phyloP scores from a whole-genome alignment of 2,329 filamentous ascomycete genomes.

The Periglandula ipomoeae region DNA sequence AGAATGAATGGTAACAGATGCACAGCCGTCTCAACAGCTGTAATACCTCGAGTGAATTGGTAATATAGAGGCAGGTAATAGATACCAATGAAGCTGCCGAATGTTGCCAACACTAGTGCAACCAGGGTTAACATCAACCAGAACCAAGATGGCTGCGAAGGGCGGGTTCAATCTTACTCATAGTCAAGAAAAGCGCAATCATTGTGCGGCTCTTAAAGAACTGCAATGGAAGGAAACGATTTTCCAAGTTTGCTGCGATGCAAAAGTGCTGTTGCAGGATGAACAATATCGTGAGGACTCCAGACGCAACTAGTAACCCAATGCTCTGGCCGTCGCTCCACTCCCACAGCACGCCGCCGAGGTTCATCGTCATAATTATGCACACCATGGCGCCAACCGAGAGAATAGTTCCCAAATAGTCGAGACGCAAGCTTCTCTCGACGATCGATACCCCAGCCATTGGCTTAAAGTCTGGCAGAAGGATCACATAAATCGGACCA shows the following conservation, averaged over 20 bases:
- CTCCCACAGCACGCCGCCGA: slow-evolving; percentile 36
- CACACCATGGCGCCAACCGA: slow-evolving; percentile 28
- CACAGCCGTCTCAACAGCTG: slow-evolving; percentile 27
- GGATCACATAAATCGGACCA: background rate
- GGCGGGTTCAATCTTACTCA: too few relatives aligned
- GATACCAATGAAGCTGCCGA: slow-evolving; percentile 20
- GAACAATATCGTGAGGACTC: slow-evolving; percentile 29
- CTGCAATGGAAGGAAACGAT: slow-evolving; percentile 36
- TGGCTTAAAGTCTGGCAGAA: background rate
- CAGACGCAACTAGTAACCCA: slow-evolving; percentile 32
- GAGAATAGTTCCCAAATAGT: slow-evolving; percentile 34
- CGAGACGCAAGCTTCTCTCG: slow-evolving; percentile 22
- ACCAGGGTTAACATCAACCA: background rate
- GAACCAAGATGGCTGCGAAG: too few relatives aligned
- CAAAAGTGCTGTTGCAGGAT: slow-evolving; percentile 32
- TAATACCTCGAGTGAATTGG: slow-evolving; percentile 34
- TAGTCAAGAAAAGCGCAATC: slow-evolving; percentile 33
- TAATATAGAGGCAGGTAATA: slow-evolving; percentile 44
- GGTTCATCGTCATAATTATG: slow-evolving; percentile 37
- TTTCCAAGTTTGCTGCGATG: slow-evolving; percentile 9
- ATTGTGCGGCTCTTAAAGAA: slow-evolving; percentile 29
- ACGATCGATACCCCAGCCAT: background rate
- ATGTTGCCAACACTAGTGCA: slow-evolving; percentile 1
- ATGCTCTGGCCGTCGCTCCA: slow-evolving; percentile 37
- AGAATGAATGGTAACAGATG: slow-evolving; percentile 31